phyloP scores from a whole-genome alignment of 2,329 filamentous ascomycete species.

The Myriangium duriaei region DNA sequence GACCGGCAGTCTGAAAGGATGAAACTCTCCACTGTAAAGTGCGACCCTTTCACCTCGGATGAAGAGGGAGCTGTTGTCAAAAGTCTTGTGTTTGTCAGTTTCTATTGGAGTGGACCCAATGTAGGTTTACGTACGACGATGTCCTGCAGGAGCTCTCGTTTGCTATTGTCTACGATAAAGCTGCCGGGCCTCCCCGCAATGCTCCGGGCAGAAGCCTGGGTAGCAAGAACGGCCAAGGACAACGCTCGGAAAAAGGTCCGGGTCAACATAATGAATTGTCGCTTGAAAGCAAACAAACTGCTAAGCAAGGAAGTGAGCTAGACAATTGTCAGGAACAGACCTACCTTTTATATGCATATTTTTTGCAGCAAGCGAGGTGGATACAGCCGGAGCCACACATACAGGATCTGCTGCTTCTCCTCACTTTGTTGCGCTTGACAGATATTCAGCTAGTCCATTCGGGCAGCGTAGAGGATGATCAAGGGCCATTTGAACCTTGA shows the following conservation, averaged over 20 bases:
- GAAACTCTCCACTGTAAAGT: conserved; percentile 62
- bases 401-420: too few species aligned
- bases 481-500: too few species aligned
- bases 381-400: too few species aligned
- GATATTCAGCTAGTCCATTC: neutral
- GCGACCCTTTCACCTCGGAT: conserved; percentile 57
- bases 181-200: conserved; percentile 6
- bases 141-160: conserved; percentile 5
- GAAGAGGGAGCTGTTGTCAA: conserved; percentile 41
- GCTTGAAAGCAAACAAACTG: too few species aligned
- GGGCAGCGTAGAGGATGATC: neutral
- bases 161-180: conserved; percentile 6
- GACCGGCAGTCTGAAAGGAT: conserved; percentile 55
- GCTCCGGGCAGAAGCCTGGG: conserved; percentile 6
- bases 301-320: neutral
- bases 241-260: conserved; percentile 1
- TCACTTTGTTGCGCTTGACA: neutral
- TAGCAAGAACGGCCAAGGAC: conserved; percentile 2
- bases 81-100: conserved; percentile 22
- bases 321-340: neutral
- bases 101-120: too few species aligned
- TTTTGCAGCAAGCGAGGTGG: neutral
- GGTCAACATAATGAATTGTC: conserved; percentile 6
- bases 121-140: conserved; percentile 1
- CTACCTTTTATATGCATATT: conserved; percentile 1